Base-by-base conservation (phyloP, 169 alveolate species). In the Plasmodium blacklocki region DNA sequence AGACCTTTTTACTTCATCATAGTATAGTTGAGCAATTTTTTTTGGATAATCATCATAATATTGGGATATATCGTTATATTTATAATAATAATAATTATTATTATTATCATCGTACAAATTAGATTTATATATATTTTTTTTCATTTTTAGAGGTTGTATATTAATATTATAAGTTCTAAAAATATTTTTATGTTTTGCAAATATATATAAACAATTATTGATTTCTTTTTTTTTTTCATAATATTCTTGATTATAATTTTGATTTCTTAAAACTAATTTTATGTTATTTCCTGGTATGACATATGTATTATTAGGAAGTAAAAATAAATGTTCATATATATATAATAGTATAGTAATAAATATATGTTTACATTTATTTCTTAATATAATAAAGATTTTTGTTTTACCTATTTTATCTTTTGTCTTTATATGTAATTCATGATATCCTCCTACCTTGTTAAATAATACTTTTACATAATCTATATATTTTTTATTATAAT, bases 301-400 rank as follows among this genome's bases (percentile, higher is more conserved):
- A 43, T 78, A 32, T n/a, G 39, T n/a, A 39, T 63, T 68, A 70
- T 78, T 29, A 4, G 89, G 89, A 15, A 78, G 39, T 59, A 78
- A 52, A 19, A 49, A 26, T 7, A 64, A 47, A 49, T 21, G 15
- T 70, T 78, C 89, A 45, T 78, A 64, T 39, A 78, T 71, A 64
- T 23, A 52, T 2, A 78, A 66, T 26, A 58, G 47, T 2, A 23
- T 39, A 43, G 32, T 43, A 39, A 64, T 64, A 78, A 78, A 78
- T 14, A 78, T 66, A 43, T 56, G 26, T 56, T 64, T 78, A 54
- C 89, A 78, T 23, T 64, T 78, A 71, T 78, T 78, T 5, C 12
- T 56, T 64, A 78, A 18, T 4, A 19, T 47, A 50, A 78, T 32
- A 45, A 66, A 21, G 21, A 78, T 18, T 52, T 58, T 78, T 32